phyloP scores from a whole-genome alignment of 306 rosid species.

The Gillenia trifoliata region DNA sequence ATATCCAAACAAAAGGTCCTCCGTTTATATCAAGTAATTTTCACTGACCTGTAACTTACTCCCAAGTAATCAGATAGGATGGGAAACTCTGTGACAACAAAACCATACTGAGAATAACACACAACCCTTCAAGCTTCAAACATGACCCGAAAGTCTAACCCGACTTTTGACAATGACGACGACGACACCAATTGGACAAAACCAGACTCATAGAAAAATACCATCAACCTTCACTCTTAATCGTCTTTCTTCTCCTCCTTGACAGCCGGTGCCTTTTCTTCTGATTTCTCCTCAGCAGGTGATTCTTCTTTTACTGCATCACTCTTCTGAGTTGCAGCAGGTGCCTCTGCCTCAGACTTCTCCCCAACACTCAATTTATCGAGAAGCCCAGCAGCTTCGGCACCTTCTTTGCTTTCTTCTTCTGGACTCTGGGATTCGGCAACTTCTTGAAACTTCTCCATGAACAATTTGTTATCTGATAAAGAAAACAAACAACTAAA shows the following conservation, averaged over 20 bases:
- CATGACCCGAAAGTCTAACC: constrained; percentile 23
- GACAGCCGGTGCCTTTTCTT: constrained; percentile 38
- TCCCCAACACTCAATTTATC: constrained; percentile 74
- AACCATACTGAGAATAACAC: constrained; percentile 34
- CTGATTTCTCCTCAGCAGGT: constrained; percentile 15
- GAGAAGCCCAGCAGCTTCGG: constrained; percentile 70
- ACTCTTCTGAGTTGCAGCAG: constrained; percentile 26
- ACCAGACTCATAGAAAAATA: not conserved
- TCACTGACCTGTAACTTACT: constrained; percentile 27
- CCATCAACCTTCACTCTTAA: not conserved
- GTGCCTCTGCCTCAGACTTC: constrained; percentile 22
- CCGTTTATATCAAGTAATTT: constrained; percentile 25
- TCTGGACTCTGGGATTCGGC: constrained; percentile 67
- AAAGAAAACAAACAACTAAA: not conserved
- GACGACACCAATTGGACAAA: not conserved
- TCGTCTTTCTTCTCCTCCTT: constrained; percentile 6
- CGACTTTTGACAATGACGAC: not conserved
- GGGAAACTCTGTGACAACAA: constrained; percentile 21
- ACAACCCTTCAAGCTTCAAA: constrained; percentile 40
- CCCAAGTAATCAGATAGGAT: constrained; percentile 17
- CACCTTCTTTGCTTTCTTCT: constrained; percentile 56
- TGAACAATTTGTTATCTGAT: constrained; percentile 74
- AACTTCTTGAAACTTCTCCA: constrained; percentile 87
- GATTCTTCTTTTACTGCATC: constrained; percentile 34
- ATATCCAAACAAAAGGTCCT: constrained; percentile 24